Evolutionary conservation across 2,329 filamentous ascomycete species (phyloP).

Genomic region (Proliferodiscus dingleyae): DNA sequence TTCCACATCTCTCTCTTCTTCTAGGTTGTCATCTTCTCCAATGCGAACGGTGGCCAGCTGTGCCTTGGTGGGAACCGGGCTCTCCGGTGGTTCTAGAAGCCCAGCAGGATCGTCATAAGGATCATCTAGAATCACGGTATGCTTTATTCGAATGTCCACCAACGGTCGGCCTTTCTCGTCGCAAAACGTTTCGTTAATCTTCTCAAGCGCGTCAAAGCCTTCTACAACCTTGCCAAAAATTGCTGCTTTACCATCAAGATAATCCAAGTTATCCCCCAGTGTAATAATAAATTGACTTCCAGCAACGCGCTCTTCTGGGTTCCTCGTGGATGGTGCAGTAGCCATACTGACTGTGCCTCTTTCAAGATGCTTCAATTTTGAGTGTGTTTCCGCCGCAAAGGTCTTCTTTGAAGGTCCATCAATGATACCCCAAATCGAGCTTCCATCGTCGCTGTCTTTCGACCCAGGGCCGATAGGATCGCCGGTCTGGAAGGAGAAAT

Average conservation of each 20-base stretch:
- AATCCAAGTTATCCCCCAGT: conserved; percentile 82
- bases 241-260: conserved; percentile 86
- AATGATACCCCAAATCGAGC: conserved; percentile 84
- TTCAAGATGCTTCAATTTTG: conserved; percentile 82
- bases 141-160: conserved; percentile 90
- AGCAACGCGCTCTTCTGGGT: conserved; percentile 77
- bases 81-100: conserved; percentile 70
- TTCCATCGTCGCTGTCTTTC: conserved; percentile 82
- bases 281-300: conserved; percentile 94
- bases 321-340: conserved; percentile 69
- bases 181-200: conserved; percentile 85
- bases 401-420: conserved; percentile 66
- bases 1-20: conserved; percentile 72
- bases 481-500: conserved; percentile 94
- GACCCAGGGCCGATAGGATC: conserved; percentile 87
- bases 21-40: conserved; percentile 77
- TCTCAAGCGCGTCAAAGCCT: conserved; percentile 89
- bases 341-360: conserved; percentile 96
- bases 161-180: conserved; percentile 82
- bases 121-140: conserved; percentile 88
- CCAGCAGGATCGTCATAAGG: conserved; percentile 79
- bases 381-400: conserved; percentile 79
- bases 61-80: conserved; percentile 74
- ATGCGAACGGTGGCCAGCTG: conserved; percentile 91
- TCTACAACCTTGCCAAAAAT: conserved; percentile 95